Base-by-base conservation (phyloP, 257 asterid genomes). In the Rehmannia glutinosa region DNA sequence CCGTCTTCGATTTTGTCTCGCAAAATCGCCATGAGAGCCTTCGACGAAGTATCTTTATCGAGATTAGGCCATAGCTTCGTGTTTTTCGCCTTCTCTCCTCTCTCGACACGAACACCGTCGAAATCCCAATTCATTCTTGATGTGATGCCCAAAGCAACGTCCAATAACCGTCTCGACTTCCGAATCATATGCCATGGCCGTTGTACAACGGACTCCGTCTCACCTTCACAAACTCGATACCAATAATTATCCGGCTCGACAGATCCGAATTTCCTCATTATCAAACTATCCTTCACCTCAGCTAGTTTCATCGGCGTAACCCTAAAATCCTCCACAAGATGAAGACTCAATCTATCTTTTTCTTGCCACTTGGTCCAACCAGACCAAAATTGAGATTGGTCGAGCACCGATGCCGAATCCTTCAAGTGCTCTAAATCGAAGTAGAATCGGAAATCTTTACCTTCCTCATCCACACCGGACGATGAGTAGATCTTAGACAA, bases 141-240 rank as follows among this genome's bases (percentile, higher is more conserved):
- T 12, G 86, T 65, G 25, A 90, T 86, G 39, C 84, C 85, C 3
- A 89, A 82, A 3, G 85, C 95, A 10, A 90, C 72, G 32, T 82
- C 88, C 84, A 86, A 23, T 58, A 90, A 65, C 43, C 89, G 71
- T 69, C 89, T 84, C 17, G 97, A 87, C 62, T 81, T 87, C 88
- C 86, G 53, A 25, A 90, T 61, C 75, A 81, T 58, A 45, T 74
- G 82, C 97, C 99, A 93, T 9, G 99, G 97, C 33, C 95, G 74
- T 54, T 79, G 78, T 56, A 88, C 73, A 4, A 79, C 75, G 25
- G 82, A 76, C 50, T 68, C 87, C 2, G 90, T 72, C 73, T 81
- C 92, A 6, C 94, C 96, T 73, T 90, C 96, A 51, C 99, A 88
- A 10, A 93, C 96, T 46, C 87, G 81, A 62, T 72, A 82, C 97